Percentiles rank a stretch among this genome's conserved stretches.
These are phyloP conservation scores for Arthrobotrys iridis DNA, from an alignment of 2,329 filamentous ascomycete genomes.

Conservation along the genomic window DNA sequence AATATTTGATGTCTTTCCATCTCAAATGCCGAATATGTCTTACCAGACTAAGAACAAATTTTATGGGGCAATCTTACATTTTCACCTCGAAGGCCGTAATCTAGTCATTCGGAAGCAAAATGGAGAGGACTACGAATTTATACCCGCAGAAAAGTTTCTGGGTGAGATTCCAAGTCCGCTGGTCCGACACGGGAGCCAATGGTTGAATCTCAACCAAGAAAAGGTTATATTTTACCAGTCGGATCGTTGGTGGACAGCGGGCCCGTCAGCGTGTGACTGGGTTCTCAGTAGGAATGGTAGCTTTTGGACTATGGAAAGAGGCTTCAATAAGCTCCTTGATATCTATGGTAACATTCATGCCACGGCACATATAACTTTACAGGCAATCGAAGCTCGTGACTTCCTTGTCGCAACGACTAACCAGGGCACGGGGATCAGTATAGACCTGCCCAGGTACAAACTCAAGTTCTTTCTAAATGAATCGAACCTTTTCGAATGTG, in stretches of 20 bases:
- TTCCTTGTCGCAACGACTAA: neutral
- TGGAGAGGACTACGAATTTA: neutral
- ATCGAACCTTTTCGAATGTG: slow-evolving; percentile 61
- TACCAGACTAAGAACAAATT: slow-evolving; percentile 59
- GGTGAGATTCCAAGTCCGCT: neutral
- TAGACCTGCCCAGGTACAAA: slow-evolving; percentile 65
- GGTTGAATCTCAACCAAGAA: neutral
- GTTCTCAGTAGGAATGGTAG: neutral
- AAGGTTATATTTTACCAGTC: neutral
- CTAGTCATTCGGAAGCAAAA: neutral
- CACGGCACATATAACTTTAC: neutral
- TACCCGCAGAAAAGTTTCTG: neutral
- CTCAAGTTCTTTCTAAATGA: slow-evolving; percentile 64
- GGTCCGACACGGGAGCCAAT: neutral
- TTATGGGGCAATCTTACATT: slow-evolving; percentile 43
- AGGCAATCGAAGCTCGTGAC: neutral
- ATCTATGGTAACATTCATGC: neutral
- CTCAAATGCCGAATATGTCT: slow-evolving; percentile 60
- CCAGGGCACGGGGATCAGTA: slow-evolving; percentile 57
- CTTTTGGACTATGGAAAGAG: neutral
- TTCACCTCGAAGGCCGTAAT: neutral
- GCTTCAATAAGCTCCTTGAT: neutral
- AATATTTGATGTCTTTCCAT: slow-evolving; percentile 60
- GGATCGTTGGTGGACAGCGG: neutral
- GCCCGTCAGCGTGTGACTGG: neutral